Conservation (phyloP, 176 grass and related monocot genomes). For the Dendrocalamus sinicus region DNA sequence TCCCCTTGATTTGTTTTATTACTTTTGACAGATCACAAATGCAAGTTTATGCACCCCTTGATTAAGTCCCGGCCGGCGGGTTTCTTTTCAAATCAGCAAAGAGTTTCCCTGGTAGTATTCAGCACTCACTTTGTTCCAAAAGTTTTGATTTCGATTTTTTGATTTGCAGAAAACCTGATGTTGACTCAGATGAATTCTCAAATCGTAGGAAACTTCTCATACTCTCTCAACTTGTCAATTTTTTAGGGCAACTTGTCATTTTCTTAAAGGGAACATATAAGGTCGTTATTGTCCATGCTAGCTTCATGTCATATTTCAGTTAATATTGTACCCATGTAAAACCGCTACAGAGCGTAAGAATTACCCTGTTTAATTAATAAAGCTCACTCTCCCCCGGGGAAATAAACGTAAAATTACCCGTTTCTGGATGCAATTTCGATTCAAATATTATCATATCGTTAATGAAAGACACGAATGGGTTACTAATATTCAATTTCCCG, state of each 20-base stretch:
- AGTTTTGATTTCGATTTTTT: background rate
- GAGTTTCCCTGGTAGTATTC: background rate
- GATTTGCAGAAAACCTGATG: background rate
- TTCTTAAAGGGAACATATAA: background rate
- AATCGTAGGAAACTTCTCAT: background rate
- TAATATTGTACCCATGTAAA: too few species aligned
- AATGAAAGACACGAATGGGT: background rate
- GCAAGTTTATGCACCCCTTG: background rate
- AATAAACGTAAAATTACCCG: too few species aligned
- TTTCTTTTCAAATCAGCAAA: background rate
- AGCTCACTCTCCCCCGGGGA: too few species aligned
- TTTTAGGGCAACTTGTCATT: background rate
- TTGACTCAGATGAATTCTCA: background rate
- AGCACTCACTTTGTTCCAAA: background rate
- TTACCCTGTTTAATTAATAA: too few species aligned
- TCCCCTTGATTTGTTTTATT: background rate
- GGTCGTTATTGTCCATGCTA: slow-evolving; percentile 9
- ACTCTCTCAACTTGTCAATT: too few species aligned
- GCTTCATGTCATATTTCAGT: background rate
- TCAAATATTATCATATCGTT: background rate
- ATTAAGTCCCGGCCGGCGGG: background rate
- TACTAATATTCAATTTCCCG: background rate
- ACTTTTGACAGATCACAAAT: background rate
- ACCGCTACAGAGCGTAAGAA: too few species aligned
- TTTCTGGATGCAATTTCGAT: background rate